Percentiles rank a stretch among this genome's conserved stretches.
Evolutionary conservation across 129 eudicot species (phyloP).

Genomic region (Logfia minima): DNA sequence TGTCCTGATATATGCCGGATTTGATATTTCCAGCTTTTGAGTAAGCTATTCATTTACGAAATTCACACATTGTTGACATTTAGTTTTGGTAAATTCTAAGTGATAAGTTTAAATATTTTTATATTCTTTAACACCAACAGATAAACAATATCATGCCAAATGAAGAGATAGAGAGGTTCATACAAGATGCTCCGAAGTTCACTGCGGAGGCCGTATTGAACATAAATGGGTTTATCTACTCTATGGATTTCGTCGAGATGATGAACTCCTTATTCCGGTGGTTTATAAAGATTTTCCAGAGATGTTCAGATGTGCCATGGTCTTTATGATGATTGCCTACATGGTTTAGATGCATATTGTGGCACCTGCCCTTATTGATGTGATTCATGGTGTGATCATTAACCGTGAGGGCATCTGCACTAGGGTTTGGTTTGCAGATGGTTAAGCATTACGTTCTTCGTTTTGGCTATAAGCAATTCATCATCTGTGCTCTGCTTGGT

Average conservation of each 20-base stretch:
- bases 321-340: background rate
- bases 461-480: background rate
- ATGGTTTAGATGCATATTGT: background rate
- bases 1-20: background rate
- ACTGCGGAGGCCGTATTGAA: background rate
- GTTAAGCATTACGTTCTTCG: background rate
- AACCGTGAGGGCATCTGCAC: background rate
- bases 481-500: background rate
- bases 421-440: background rate
- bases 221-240: background rate
- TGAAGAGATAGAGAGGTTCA: background rate
- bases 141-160: background rate
- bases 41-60: background rate
- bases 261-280: background rate
- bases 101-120: background rate
- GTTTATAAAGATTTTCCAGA: background rate
- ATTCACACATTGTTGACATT: background rate
- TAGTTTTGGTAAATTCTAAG: no score
- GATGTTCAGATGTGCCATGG: background rate
- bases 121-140: background rate
- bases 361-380: background rate
- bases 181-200: background rate
- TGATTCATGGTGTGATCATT: background rate
- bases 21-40: background rate
- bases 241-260: background rate